A percentile compares a stretch with the other conserved stretches of the same genome.
Conservation (phyloP, 306 rosid genomes). For the Prunus armeniaca region DNA sequence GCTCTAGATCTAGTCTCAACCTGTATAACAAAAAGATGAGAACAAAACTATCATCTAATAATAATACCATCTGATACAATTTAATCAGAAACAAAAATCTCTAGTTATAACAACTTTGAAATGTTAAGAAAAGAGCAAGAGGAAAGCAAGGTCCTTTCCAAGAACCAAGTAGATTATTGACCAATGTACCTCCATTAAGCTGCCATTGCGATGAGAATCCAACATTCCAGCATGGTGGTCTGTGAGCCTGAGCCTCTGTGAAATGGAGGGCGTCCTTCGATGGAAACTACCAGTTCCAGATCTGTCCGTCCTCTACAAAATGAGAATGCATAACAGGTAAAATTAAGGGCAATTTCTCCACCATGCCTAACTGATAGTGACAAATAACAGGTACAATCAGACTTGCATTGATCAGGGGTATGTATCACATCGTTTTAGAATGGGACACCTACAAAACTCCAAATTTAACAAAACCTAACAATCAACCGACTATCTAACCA, state of each 20-base stretch:
- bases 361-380: no score
- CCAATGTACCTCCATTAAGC: conserved; percentile 79
- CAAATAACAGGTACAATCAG: not conserved
- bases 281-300: conserved; percentile 83
- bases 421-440: not conserved
- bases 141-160: not conserved
- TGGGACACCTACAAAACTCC: not conserved
- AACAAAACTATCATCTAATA: not conserved
- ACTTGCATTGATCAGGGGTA: not conserved
- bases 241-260: conserved; percentile 58
- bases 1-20: conserved; percentile 80
- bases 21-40: conserved; percentile 42
- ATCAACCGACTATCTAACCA: not conserved
- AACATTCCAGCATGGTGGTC: conserved; percentile 60
- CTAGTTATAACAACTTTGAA: not conserved
- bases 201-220: conserved; percentile 74
- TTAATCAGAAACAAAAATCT: not conserved
- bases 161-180: not conserved
- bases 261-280: conserved; percentile 62
- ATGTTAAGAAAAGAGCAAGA: not conserved
- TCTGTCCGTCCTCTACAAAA: conserved; percentile 81
- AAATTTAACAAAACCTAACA: conserved; percentile 1
- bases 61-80: not conserved
- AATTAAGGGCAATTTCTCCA: not conserved
- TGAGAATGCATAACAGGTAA: not conserved